A percentile compares a stretch with the other conserved stretches of the same genome.
Evolutionary conservation across 106 monocot genomes (phyloP).

Genomic region (Dendrobium chrysotoxum): DNA sequence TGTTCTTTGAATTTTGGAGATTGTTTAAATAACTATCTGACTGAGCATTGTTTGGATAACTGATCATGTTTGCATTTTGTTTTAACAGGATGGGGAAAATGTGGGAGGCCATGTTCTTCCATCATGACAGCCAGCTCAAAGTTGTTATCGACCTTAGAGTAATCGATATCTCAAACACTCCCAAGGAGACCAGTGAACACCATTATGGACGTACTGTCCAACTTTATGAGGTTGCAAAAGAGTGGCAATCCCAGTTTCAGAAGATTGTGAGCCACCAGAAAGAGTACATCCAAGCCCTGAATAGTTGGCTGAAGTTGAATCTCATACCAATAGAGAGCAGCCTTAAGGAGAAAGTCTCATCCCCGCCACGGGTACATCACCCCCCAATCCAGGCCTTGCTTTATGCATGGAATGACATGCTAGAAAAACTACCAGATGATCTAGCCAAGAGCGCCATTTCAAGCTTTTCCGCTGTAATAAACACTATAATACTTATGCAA

Average conservation of each 20-base stretch:
- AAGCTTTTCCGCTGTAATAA: slow-evolving; percentile 61
- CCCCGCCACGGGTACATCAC: slow-evolving; percentile 34
- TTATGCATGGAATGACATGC: slow-evolving; percentile 67
- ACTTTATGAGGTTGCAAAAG: slow-evolving; percentile 33
- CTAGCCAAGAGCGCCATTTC: slow-evolving; percentile 50
- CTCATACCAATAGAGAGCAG: slow-evolving; percentile 83
- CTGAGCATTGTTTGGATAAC: neutral
- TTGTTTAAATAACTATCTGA: neutral
- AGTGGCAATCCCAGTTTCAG: slow-evolving; percentile 67
- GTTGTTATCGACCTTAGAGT: slow-evolving; percentile 42
- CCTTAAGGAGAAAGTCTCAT: slow-evolving; percentile 86
- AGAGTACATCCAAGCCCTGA: slow-evolving; percentile 69
- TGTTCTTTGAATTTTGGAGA: neutral
- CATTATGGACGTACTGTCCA: slow-evolving; percentile 55
- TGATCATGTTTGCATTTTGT: neutral
- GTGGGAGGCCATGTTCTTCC: slow-evolving; percentile 71
- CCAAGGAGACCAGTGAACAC: slow-evolving; percentile 53
- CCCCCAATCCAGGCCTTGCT: slow-evolving; percentile 57
- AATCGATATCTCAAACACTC: slow-evolving; percentile 42
- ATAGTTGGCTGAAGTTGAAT: slow-evolving; percentile 72
- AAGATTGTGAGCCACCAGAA: slow-evolving; percentile 67
- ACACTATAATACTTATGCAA: slow-evolving; percentile 51
- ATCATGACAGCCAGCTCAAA: slow-evolving; percentile 63
- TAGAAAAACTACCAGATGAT: slow-evolving; percentile 69
- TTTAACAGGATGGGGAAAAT: slow-evolving; percentile 74